Evolutionary conservation across 495 filamentous ascomycete species (phyloP), one percentile per base, ranked within the genome.

Genomic region (Clavariopsis aquatica): DNA sequence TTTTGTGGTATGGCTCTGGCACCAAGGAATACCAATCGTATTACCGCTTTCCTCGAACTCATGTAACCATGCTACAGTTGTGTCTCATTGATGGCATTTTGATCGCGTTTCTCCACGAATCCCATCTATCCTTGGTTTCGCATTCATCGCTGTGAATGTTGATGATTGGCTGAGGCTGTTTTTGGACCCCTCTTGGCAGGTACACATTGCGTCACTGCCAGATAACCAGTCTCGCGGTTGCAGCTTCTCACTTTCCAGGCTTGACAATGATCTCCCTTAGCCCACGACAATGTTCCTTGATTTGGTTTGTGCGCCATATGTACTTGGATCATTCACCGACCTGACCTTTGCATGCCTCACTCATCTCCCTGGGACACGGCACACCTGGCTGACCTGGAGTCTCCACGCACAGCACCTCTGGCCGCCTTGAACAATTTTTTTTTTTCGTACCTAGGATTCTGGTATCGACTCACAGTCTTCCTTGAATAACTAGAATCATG

Each of bases 121-220:
- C n/a, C n/a, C n/a, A n/a, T n/a, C n/a, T n/a, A n/a, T 53, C 17
- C 26, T 22, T 24, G 3, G 56, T 59, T 59, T 59, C 43, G 23
- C 12, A 27, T 47, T 10, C 8, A 43, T 19, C 17, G 3, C 24
- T 10, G 20, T 62, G 58, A 62, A 62, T 26, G 7, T 53, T 20
- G 49, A 46, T 56, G 52, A 57, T 64, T 57, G 61, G 52, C 26
- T 51, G 28, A 29, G 17, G 24, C 22, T 7, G 38, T 9, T 17
- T 15, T 46, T 17, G 0, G 20, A 28, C 27, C 46, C 19, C 59
- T 49, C 51, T 64, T 64, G 61, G 52, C 61, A 57, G 53, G 52
- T 17, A 63, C 60, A n/a, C 26, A 26, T 47, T 57, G 61, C 61
- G 59, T 53, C 59, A 62, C 49, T 52, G 13, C 34, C 49, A 9